Evolutionary conservation across 768 basidiomycete genomes (phyloP).

Genomic region (Russula foetens): DNA sequence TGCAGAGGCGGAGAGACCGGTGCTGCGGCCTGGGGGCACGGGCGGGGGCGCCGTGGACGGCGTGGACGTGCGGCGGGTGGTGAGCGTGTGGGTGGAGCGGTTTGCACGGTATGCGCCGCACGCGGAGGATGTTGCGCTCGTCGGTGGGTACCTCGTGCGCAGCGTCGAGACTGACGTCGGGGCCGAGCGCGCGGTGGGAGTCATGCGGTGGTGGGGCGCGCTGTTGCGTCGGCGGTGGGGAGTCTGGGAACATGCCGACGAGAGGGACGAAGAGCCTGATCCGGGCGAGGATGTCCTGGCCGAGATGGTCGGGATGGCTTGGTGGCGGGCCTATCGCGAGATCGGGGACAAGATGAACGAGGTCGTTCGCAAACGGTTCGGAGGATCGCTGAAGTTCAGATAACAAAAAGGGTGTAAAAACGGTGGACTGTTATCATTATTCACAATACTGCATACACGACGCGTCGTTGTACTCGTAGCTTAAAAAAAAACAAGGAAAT

Average conservation of each 20-base stretch:
- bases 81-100: conserved; percentile 69
- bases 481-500: too few species aligned
- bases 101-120: conserved; percentile 59
- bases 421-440: neutral
- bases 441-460: neutral
- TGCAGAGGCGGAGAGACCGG: conserved; percentile 46
- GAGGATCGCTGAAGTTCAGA: conserved; percentile 56
- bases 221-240: conserved; percentile 60
- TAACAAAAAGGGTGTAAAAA: conserved; percentile 25
- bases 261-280: conserved; percentile 28
- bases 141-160: conserved; percentile 63
- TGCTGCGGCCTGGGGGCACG: conserved; percentile 37
- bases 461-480: too few species aligned
- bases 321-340: conserved; percentile 75
- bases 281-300: conserved; percentile 26
- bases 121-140: conserved; percentile 63
- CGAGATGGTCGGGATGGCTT: conserved; percentile 49
- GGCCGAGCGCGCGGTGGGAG: conserved; percentile 57
- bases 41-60: conserved; percentile 50
- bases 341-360: conserved; percentile 61
- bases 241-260: conserved; percentile 37
- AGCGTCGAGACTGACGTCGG: conserved; percentile 66
- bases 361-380: conserved; percentile 60
- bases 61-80: conserved; percentile 61
- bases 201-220: conserved; percentile 79